Percentiles rank a stretch among this genome's conserved stretches.
Conservation (phyloP, 371 early-diverging fungal genomes). For the Apophysomyces elegans region DNA sequence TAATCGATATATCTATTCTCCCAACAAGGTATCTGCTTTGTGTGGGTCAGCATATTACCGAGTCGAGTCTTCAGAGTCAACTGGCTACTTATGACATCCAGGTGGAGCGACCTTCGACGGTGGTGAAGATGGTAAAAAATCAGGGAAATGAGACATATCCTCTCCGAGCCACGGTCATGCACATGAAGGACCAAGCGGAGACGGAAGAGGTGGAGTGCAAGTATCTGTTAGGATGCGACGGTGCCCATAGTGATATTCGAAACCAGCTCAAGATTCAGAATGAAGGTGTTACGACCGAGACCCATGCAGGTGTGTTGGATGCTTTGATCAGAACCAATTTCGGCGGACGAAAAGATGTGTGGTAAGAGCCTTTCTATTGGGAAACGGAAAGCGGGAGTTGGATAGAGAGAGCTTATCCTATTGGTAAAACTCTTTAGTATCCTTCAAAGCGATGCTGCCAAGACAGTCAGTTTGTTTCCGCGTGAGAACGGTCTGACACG, state of each 20-base stretch:
- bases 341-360: slow-evolving; percentile 45
- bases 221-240: slow-evolving; percentile 50
- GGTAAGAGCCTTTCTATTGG: slow-evolving; percentile 28
- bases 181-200: slow-evolving; percentile 33
- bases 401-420: neutral
- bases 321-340: slow-evolving; percentile 51
- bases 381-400: neutral
- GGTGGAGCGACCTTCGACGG: slow-evolving; percentile 50
- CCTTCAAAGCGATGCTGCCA: slow-evolving; percentile 13
- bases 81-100: slow-evolving; percentile 37
- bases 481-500: slow-evolving; percentile 51
- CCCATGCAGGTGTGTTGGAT: slow-evolving; percentile 50
- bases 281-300: slow-evolving; percentile 48
- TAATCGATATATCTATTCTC: no score
- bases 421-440: neutral
- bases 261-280: slow-evolving; percentile 38
- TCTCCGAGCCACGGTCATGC: slow-evolving; percentile 40
- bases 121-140: slow-evolving; percentile 15
- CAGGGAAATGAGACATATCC: slow-evolving; percentile 25
- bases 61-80: slow-evolving; percentile 39
- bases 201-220: slow-evolving; percentile 45
- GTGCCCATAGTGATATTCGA: slow-evolving; percentile 50
- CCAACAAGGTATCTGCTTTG: slow-evolving; percentile 39
- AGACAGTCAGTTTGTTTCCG: slow-evolving; percentile 45
- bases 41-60: slow-evolving; percentile 55